phyloP scores from a whole-genome alignment of 176 grass and related monocot species.

The Raddia guianensis region DNA sequence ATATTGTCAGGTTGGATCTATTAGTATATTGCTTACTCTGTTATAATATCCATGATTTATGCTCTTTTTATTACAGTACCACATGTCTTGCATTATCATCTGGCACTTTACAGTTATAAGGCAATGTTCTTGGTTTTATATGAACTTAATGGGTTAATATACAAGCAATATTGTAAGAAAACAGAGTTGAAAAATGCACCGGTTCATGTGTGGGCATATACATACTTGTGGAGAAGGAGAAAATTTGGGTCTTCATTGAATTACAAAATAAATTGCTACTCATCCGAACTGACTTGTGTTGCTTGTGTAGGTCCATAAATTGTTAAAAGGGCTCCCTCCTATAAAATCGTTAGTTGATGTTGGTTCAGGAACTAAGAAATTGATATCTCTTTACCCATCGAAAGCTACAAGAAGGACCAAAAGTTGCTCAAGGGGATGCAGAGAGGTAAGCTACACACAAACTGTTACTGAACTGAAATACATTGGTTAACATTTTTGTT shows the following conservation, averaged over 20 bases:
- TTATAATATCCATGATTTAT: too few species aligned
- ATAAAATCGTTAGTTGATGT: slow-evolving; percentile 94
- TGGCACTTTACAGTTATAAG: too few species aligned
- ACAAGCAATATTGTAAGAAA: not conserved
- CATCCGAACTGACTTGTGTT: slow-evolving; percentile 34
- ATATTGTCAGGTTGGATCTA: too few species aligned
- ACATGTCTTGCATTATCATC: too few species aligned
- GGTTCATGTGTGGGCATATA: not conserved
- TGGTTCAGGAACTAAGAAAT: slow-evolving; percentile 89
- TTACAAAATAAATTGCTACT: not conserved
- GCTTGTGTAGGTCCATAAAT: slow-evolving; percentile 82
- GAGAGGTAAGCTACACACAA: slow-evolving; percentile 67
- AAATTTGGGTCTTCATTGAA: not conserved
- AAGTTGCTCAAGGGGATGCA: slow-evolving; percentile 98
- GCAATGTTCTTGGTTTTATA: too few species aligned
- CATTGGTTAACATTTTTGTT: slow-evolving; percentile 22
- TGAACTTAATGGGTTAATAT: not conserved
- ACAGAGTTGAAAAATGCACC: not conserved
- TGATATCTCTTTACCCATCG: slow-evolving; percentile 87
- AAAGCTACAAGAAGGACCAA: slow-evolving; percentile 95
- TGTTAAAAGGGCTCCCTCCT: slow-evolving; percentile 88
- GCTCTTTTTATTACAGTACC: too few species aligned
- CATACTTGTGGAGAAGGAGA: not conserved
- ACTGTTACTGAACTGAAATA: slow-evolving; percentile 23
- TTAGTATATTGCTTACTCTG: too few species aligned